Evolutionary conservation across 139 green algal species (phyloP).

Genomic region (Raphidocelis subcapitata): DNA sequence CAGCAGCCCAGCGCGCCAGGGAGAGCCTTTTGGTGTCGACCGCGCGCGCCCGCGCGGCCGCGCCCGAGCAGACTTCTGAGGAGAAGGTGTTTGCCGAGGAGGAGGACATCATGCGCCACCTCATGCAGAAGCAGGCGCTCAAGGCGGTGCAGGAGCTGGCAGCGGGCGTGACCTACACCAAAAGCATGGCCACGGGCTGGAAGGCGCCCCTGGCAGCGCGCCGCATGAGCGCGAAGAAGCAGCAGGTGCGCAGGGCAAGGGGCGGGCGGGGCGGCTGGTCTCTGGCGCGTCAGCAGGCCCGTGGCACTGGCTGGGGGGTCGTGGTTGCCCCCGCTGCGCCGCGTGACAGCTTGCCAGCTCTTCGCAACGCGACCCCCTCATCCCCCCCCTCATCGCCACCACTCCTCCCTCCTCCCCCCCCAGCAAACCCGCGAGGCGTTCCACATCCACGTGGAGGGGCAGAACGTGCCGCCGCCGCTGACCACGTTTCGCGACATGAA

Average conservation of each 20-base stretch:
- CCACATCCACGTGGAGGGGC: constrained; percentile 90
- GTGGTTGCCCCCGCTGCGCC: too few relatives aligned
- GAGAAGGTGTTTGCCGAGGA: constrained; percentile 72
- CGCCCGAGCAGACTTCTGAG: not conserved
- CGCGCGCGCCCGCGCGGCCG: constrained; percentile 57
- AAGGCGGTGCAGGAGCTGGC: constrained; percentile 94
- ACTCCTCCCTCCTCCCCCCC: not conserved
- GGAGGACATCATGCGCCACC: constrained; percentile 82
- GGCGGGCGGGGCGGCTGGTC: not conserved
- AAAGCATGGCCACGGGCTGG: constrained; percentile 88
- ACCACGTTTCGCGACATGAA: constrained; percentile 80
- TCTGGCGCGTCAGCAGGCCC: not conserved
- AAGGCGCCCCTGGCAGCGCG: constrained; percentile 83
- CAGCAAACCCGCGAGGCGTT: constrained; percentile 80
- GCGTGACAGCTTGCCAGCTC: too few relatives aligned
- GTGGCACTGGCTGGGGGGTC: too few relatives aligned
- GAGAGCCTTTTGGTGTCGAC: constrained; percentile 66
- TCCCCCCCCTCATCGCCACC: too few relatives aligned
- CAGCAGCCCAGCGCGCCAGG: constrained; percentile 44
- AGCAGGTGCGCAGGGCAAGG: constrained; percentile 1
- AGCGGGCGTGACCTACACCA: constrained; percentile 46
- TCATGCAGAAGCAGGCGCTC: constrained; percentile 88
- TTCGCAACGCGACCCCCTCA: too few relatives aligned
- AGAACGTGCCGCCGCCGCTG: constrained; percentile 87
- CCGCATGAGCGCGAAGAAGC: constrained; percentile 50